Evolutionary conservation across 768 basidiomycete genomes (phyloP).

Genomic region (Paxillus involutus): DNA sequence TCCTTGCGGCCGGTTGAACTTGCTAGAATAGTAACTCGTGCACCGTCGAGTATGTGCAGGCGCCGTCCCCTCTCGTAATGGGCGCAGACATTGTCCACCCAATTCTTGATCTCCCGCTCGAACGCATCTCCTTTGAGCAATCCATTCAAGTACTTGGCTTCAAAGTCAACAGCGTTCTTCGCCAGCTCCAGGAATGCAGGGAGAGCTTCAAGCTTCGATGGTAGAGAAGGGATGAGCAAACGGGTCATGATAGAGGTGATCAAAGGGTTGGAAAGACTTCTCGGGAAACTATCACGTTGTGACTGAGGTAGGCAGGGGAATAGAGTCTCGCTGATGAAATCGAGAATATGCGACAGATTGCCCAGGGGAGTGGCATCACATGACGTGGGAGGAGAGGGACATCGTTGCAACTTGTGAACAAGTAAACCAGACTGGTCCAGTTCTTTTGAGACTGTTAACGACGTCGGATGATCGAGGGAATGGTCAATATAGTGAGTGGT

Average conservation of each 20-base stretch:
- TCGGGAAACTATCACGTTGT: slow-evolving; percentile 47
- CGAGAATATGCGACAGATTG: slow-evolving; percentile 54
- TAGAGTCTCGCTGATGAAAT: slow-evolving; percentile 61
- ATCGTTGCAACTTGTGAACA: slow-evolving; percentile 49
- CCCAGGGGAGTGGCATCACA: slow-evolving; percentile 43
- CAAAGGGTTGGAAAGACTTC: slow-evolving; percentile 59
- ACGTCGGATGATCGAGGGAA: slow-evolving; percentile 52
- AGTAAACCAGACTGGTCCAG: slow-evolving; percentile 30
- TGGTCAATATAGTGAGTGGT: slow-evolving; percentile 57
- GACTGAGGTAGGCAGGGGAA: slow-evolving; percentile 54
- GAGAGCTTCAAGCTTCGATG: slow-evolving; percentile 58
- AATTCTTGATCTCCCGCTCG: slow-evolving; percentile 59
- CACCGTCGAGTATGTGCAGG: slow-evolving; percentile 60
- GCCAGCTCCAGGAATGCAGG: slow-evolving; percentile 62
- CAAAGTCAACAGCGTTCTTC: slow-evolving; percentile 62
- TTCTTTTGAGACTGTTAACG: slow-evolving; percentile 38
- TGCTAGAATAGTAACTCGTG: slow-evolving; percentile 54
- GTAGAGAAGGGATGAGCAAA: slow-evolving; percentile 69
- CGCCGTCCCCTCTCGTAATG: slow-evolving; percentile 84
- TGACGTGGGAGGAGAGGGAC: slow-evolving; percentile 42
- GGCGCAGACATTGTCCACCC: slow-evolving; percentile 64
- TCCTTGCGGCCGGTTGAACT: slow-evolving; percentile 13
- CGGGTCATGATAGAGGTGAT: slow-evolving; percentile 61
- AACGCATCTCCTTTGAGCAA: slow-evolving; percentile 48
- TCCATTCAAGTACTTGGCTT: slow-evolving; percentile 50